Evolutionary conservation across 768 basidiomycete genomes (phyloP), one percentile per base, ranked within the genome.

Genomic region (Porpolomopsis calyptriformis): DNA sequence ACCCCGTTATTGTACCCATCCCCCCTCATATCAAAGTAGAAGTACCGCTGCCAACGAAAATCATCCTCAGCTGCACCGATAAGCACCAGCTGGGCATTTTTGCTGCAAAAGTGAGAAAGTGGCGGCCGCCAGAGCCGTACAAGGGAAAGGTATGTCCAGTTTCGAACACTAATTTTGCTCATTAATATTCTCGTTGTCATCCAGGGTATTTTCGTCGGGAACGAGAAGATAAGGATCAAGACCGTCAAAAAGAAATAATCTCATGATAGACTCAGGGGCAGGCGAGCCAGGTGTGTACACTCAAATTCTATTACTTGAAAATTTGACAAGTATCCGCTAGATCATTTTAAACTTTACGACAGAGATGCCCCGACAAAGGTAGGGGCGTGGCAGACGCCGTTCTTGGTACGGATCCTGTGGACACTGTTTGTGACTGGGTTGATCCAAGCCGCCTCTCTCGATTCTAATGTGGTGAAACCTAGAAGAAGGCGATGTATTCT

Each of bases 81-180:
- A 97, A 97, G 63, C 85, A 96, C 55, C 65, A 72, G 40, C 62
- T 99, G 48, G 91, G 91, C 1, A 70, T 88, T 52, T 94, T 94
- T 59, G 86, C 91, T 0, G 90, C 93, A 4, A 77, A 80, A 52
- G 81, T 98, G 20, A 72, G 92, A 51, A 74, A 73, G 49, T 83
- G 81, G 67, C 76, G 94, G 55, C 83, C 82, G 54, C 94, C 94
- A 18, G 94, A 99, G 60, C 93, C 92, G 12, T 99, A 97, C 67
- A 90, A 97, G 66, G 94, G 92, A 60, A 97, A 97, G 76, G 92
- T 94, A 57, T 43, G 85, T n/a, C 19, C 38, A 36, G 26, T 18
- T 29, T 45, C 40, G 18, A 34, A 18, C 40, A 4, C 19, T 40
- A 10, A 49, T 45, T 22, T 23, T 39, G 37, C 40, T 34, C 43